Percentiles rank a stretch among this genome's conserved stretches.
Conservation (phyloP, 1,139 yeast species). For the Hyphopichia buzzinii region DNA sequence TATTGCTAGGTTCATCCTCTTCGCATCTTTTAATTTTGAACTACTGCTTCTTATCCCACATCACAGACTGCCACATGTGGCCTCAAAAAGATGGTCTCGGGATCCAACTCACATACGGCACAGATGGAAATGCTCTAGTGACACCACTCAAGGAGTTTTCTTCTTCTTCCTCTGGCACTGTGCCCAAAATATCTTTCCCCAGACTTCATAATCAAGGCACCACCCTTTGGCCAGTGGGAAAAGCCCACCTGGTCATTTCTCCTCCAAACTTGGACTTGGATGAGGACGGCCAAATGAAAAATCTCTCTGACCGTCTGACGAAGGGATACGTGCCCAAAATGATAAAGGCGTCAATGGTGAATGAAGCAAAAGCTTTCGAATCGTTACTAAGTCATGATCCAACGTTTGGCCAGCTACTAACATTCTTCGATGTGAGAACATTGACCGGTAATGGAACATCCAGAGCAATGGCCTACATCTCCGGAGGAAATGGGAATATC, state of each 20-base stretch:
- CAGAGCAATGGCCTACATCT: conserved; percentile 30
- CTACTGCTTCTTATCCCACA: too few species aligned
- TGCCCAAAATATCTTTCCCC: conserved; percentile 22
- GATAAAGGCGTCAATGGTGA: conserved; percentile 20
- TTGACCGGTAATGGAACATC: conserved; percentile 9
- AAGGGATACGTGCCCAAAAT: conserved; percentile 18
- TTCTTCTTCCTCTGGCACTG: neutral
- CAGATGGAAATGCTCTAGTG: conserved; percentile 25
- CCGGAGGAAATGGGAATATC: conserved; percentile 29
- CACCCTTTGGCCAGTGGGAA: conserved; percentile 13
- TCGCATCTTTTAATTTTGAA: too few species aligned
- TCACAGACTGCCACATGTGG: conserved; percentile 31
- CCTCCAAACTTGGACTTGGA: too few species aligned
- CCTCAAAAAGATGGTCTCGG: conserved; percentile 43
- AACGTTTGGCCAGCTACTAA: conserved; percentile 24
- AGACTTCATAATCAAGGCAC: conserved; percentile 19
- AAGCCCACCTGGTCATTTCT: conserved; percentile 11
- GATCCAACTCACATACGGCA: conserved; percentile 38
- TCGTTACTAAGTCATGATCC: conserved; percentile 40
- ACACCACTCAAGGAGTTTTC: neutral
- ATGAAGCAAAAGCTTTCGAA: conserved; percentile 23
- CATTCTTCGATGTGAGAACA: conserved; percentile 18
- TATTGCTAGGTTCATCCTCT: too few species aligned
- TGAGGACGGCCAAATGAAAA: too few species aligned
- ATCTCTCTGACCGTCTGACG: too few species aligned